Evolutionary conservation across 2,329 filamentous ascomycete genomes (phyloP).

Genomic region (Daldinia sp.): DNA sequence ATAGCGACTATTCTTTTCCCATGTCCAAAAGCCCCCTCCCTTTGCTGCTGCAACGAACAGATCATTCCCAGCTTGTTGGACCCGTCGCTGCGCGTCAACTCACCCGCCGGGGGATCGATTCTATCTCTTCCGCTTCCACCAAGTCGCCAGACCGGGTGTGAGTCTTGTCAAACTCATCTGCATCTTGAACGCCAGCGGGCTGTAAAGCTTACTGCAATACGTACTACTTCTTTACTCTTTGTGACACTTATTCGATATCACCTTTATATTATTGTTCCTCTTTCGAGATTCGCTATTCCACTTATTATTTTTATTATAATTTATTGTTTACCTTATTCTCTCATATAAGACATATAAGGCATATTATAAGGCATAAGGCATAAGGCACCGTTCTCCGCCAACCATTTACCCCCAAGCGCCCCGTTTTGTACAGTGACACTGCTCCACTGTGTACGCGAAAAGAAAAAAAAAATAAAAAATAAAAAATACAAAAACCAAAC

Average conservation of each 20-base stretch:
- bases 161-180: conserved; percentile 39
- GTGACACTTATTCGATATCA: conserved; percentile 41
- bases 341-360: background rate
- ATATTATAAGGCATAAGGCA: conserved; percentile 19
- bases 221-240: conserved; percentile 16
- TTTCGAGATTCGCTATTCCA: conserved; percentile 3
- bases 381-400: conserved; percentile 43
- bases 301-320: conserved; percentile 28
- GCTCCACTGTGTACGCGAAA: conserved; percentile 48
- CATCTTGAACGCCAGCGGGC: conserved; percentile 34
- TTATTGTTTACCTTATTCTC: conserved; percentile 33
- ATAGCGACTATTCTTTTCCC: conserved; percentile 24
- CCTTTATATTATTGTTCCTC: conserved; percentile 22
- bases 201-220: conserved; percentile 31
- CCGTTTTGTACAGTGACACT: conserved; percentile 48
- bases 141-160: conserved; percentile 34
- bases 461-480: conserved; percentile 2
- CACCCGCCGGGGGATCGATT: conserved; percentile 35
- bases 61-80: conserved; percentile 42
- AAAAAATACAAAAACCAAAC: too few species aligned
- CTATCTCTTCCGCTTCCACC: conserved; percentile 43
- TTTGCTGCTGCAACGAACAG: conserved; percentile 34
- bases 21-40: conserved; percentile 11
- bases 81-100: conserved; percentile 42
- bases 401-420: conserved; percentile 50